Conservation (phyloP, 345 rosid species). For the Salix viminalis region DNA sequence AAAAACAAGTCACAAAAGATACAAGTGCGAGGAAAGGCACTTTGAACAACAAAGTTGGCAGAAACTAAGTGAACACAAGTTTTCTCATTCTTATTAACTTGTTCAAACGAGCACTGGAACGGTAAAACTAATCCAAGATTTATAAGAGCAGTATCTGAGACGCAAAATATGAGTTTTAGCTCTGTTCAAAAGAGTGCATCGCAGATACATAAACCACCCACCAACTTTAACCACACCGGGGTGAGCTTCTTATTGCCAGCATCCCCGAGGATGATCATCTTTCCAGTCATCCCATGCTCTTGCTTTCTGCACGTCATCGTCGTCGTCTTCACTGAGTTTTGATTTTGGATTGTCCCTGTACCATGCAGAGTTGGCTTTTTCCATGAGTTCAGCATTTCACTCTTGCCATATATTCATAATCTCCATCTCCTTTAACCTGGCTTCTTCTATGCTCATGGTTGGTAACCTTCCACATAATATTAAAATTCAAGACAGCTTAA, state of each 20-base stretch:
- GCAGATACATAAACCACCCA: slow-evolving; percentile 5
- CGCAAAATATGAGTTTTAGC: not conserved
- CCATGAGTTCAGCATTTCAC: slow-evolving; percentile 64
- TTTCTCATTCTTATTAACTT: not conserved
- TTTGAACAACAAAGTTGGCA: not conserved
- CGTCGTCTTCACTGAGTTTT: slow-evolving; percentile 50
- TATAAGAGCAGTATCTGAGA: not conserved
- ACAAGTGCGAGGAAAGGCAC: not conserved
- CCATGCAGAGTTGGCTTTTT: slow-evolving; percentile 90
- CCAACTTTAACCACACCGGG: slow-evolving; percentile 64
- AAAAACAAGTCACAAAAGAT: not conserved
- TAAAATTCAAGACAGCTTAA: not conserved
- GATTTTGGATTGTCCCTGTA: slow-evolving; percentile 45
- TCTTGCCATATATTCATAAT: slow-evolving; percentile 96
- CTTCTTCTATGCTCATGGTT: slow-evolving; percentile 98
- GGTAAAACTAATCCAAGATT: not conserved
- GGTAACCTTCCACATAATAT: slow-evolving; percentile 57
- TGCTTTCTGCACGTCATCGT: slow-evolving; percentile 66
- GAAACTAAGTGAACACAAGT: not conserved
- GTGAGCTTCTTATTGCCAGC: slow-evolving; percentile 97
- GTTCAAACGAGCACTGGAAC: not conserved
- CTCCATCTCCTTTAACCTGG: slow-evolving; percentile 87
- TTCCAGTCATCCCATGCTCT: slow-evolving; percentile 97
- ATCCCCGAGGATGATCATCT: slow-evolving; percentile 94
- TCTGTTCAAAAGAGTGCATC: not conserved